A percentile compares a stretch with the other conserved stretches of the same genome.
Conservation (phyloP, 768 basidiomycete genomes). For the Leccinum boreale region DNA sequence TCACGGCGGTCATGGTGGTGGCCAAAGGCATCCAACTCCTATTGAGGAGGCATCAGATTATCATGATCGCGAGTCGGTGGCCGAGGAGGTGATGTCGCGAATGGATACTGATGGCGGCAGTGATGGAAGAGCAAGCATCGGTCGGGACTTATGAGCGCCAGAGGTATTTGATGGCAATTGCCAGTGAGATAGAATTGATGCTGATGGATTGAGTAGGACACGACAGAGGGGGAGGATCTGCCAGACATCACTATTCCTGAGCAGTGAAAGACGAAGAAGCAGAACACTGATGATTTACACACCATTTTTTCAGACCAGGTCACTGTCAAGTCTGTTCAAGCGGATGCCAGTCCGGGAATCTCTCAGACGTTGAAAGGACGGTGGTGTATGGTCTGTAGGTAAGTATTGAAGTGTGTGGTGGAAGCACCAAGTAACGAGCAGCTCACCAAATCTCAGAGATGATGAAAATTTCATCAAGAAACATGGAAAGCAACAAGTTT, state of each 20-base stretch:
- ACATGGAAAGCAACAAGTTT: background rate
- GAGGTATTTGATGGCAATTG: background rate
- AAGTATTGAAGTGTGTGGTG: background rate
- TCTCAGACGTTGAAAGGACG: background rate
- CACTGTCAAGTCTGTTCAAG: background rate
- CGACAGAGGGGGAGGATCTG: background rate
- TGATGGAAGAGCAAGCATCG: background rate
- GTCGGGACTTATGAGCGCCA: background rate
- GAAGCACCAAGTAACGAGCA: background rate
- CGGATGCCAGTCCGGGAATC: background rate
- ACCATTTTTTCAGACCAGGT: background rate
- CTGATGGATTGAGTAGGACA: background rate
- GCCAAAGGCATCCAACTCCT: background rate
- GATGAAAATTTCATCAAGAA: background rate
- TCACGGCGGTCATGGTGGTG: background rate
- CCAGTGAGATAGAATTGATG: background rate
- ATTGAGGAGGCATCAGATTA: background rate
- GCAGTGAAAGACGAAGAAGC: background rate
- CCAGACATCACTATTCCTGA: background rate
- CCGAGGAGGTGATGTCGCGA: background rate
- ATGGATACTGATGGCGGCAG: background rate
- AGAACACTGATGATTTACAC: background rate
- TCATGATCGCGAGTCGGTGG: background rate
- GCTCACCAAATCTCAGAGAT: background rate
- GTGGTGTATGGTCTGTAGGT: background rate